Percentiles rank a stretch among this genome's conserved stretches.
Evolutionary conservation across 1,284 basidiomycete genomes (phyloP).

Genomic region (Moesziomyces sp.): DNA sequence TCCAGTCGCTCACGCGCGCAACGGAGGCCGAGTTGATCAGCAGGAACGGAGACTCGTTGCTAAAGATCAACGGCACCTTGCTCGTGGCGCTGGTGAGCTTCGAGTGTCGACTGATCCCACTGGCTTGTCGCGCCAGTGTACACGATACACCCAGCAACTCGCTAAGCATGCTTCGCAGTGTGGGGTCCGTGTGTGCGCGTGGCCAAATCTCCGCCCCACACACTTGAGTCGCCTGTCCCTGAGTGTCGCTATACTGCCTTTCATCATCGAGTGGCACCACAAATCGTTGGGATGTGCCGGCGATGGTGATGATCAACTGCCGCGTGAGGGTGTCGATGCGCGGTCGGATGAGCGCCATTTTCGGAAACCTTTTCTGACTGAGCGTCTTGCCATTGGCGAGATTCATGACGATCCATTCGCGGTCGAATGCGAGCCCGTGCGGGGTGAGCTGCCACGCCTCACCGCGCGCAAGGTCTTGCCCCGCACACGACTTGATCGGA

Average conservation of each 20-base stretch:
- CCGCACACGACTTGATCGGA: constrained; percentile 56
- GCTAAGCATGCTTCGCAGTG: constrained; percentile 27
- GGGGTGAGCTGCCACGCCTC: constrained; percentile 40
- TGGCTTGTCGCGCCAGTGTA: constrained; percentile 39
- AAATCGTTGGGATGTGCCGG: not conserved
- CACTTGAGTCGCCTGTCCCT: constrained; percentile 4
- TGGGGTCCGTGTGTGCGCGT: constrained; percentile 19
- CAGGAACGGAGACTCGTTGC: constrained; percentile 58
- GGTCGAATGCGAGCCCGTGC: constrained; percentile 47
- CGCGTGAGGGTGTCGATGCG: constrained; percentile 21
- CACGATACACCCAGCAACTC: constrained; percentile 40
- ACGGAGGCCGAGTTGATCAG: constrained; percentile 46
- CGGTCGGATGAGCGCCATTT: constrained; percentile 54
- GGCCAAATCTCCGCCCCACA: constrained; percentile 33
- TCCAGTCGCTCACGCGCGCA: constrained; percentile 38
- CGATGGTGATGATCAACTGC: constrained; percentile 21
- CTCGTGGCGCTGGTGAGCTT: constrained; percentile 26
- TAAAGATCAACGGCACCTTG: constrained; percentile 47
- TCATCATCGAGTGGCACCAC: constrained; percentile 22
- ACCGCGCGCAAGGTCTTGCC: constrained; percentile 25
- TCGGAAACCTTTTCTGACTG: constrained; percentile 48
- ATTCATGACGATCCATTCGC: constrained; percentile 54
- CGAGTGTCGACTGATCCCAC: constrained; percentile 26
- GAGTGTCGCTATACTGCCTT: constrained; percentile 10
- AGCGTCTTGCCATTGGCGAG: constrained; percentile 44